These are phyloP conservation scores for Luvunga scandens DNA, from an alignment of 345 rosid species.

Conservation along the genomic window DNA sequence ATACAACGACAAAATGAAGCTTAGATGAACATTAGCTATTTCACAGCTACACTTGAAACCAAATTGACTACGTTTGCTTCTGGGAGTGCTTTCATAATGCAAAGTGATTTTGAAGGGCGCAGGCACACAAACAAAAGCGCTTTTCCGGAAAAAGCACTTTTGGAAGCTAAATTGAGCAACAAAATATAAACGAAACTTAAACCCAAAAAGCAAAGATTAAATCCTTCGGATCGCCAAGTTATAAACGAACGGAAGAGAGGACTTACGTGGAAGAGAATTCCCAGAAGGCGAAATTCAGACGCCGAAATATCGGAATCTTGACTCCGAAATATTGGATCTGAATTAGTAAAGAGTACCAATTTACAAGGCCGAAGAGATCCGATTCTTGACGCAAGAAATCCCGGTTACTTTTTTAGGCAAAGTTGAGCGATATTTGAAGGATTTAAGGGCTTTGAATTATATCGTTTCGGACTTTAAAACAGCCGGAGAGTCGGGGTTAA, in stretches of 20 bases:
- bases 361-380: neutral
- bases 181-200: too few species aligned
- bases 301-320: too few species aligned
- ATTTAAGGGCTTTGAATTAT: neutral
- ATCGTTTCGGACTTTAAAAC: slow-evolving; percentile 3
- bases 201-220: too few species aligned
- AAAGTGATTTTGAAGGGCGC: too few species aligned
- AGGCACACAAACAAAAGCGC: too few species aligned
- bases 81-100: too few species aligned
- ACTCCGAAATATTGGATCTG: too few species aligned
- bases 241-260: too few species aligned
- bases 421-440: neutral
- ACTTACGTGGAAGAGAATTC: slow-evolving; percentile 5
- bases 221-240: too few species aligned
- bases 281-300: slow-evolving; percentile 8
- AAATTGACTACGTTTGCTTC: neutral
- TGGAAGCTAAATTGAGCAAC: too few species aligned
- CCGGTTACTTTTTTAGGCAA: neutral
- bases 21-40: neutral
- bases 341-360: neutral
- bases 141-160: too few species aligned
- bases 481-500: slow-evolving; percentile 1
- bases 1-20: neutral
- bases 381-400: neutral
- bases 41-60: neutral